Conservation (phyloP, 257 asterid species). For the Petunia secreta region DNA sequence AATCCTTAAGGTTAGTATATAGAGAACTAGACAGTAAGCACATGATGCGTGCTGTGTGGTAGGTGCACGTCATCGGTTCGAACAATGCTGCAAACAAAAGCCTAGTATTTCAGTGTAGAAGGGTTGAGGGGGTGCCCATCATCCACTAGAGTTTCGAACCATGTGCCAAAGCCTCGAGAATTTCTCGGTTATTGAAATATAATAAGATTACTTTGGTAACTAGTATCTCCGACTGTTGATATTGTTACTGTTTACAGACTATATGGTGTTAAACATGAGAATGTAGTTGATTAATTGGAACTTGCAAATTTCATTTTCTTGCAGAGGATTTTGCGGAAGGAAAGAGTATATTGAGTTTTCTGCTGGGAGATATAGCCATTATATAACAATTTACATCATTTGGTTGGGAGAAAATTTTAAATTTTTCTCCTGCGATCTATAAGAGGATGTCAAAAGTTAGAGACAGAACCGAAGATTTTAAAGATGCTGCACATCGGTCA, state of each 20-base stretch:
- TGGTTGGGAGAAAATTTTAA: neutral
- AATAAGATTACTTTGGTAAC: neutral
- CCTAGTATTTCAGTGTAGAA: too few relatives aligned
- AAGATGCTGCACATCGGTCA: constrained; percentile 76
- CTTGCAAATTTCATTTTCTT: neutral
- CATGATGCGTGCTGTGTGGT: too few relatives aligned
- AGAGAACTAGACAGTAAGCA: neutral
- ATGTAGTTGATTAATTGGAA: neutral
- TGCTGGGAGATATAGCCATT: neutral
- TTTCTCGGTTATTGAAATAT: too few relatives aligned
- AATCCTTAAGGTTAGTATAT: neutral
- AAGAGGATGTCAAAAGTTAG: constrained; percentile 66
- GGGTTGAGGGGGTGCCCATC: too few relatives aligned
- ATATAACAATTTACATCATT: constrained; percentile 8
- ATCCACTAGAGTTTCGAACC: too few relatives aligned
- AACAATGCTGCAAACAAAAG: too few relatives aligned
- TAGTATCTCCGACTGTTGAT: neutral
- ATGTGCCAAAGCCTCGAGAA: too few relatives aligned
- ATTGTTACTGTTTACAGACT: neutral
- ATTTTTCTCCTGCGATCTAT: neutral
- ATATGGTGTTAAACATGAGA: neutral
- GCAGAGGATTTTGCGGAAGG: neutral
- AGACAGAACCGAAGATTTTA: constrained; percentile 94
- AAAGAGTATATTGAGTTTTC: neutral
- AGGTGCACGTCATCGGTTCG: too few relatives aligned